Evolutionary conservation across 1,139 yeast species (phyloP).

Genomic region (Keqinozyma sinolaborantium): DNA sequence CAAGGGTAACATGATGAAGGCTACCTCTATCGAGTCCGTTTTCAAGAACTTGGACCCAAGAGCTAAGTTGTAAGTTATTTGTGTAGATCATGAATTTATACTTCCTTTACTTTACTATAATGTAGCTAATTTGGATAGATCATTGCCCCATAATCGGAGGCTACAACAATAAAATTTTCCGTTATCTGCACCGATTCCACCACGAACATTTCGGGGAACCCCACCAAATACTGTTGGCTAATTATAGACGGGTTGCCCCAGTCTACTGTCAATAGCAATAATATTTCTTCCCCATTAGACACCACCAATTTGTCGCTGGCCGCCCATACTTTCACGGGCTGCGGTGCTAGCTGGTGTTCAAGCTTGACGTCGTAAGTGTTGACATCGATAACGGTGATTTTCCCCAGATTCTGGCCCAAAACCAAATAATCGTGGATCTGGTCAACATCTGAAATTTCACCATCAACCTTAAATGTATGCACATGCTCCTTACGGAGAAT

Average conservation of each 20-base stretch:
- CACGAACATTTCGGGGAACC: conserved; percentile 19
- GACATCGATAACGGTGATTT: conserved; percentile 13
- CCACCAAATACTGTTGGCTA: conserved; percentile 15
- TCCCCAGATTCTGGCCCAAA: conserved; percentile 21
- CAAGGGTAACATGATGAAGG: conserved; percentile 89
- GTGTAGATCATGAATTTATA: too few relatives aligned
- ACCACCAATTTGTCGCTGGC: conserved; percentile 4
- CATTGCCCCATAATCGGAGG: too few relatives aligned
- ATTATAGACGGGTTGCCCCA: conserved; percentile 1
- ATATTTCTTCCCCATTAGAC: conserved; percentile 22
- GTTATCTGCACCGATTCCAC: conserved; percentile 8
- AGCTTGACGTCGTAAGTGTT: conserved; percentile 3
- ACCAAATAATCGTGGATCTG: conserved; percentile 14
- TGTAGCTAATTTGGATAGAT: too few relatives aligned
- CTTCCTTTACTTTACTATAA: too few relatives aligned
- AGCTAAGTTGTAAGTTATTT: conserved; percentile 35
- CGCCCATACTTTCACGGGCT: conserved; percentile 4
- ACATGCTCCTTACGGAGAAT: conserved; percentile 13
- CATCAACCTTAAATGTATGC: conserved; percentile 10
- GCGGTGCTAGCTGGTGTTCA: conserved; percentile 9
- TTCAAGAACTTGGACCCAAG: conserved; percentile 64
- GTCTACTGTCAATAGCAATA: conserved; percentile 12
- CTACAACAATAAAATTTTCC: too few relatives aligned
- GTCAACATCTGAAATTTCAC: conserved; percentile 11
- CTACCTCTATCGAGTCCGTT: conserved; percentile 71